A percentile compares a stretch with the other conserved stretches of the same genome.
Conservation (phyloP, 116 monocot genomes). For the Posidonia oceanica region DNA sequence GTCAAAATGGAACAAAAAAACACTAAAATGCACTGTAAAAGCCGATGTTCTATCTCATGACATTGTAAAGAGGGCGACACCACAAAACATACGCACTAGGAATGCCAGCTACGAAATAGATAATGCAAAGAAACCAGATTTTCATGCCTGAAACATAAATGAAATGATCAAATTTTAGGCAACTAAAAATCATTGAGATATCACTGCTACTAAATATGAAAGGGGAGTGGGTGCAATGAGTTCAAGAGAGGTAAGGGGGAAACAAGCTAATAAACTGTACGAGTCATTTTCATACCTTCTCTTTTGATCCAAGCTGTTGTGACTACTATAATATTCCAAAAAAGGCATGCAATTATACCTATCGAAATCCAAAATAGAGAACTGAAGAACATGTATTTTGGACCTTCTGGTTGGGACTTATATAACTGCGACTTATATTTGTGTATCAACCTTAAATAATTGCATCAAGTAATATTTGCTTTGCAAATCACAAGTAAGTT, state of each 20-base stretch:
- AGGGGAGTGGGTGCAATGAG: neutral
- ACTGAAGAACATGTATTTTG: too few relatives aligned
- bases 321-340: constrained; percentile 69
- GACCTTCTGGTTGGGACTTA: too few relatives aligned
- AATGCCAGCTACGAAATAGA: constrained; percentile 68
- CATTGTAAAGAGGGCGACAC: constrained; percentile 84
- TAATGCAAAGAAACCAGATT: constrained; percentile 70
- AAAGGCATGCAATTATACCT: constrained; percentile 31
- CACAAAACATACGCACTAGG: constrained; percentile 84
- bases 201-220: neutral
- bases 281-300: constrained; percentile 26
- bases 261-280: neutral
- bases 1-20: neutral
- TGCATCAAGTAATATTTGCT: too few relatives aligned
- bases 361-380: too few relatives aligned
- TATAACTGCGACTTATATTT: too few relatives aligned
- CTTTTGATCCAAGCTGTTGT: constrained; percentile 72
- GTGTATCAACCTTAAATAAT: too few relatives aligned
- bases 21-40: neutral
- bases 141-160: constrained; percentile 39
- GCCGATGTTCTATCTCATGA: constrained; percentile 40
- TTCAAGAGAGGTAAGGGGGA: neutral
- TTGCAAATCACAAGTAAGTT: too few relatives aligned
- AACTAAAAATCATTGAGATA: neutral
- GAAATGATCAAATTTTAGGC: neutral